A percentile compares a stretch with the other conserved stretches of the same genome.
Conservation (phyloP, 2,329 filamentous ascomycete genomes). For the Penicillium hordei region DNA sequence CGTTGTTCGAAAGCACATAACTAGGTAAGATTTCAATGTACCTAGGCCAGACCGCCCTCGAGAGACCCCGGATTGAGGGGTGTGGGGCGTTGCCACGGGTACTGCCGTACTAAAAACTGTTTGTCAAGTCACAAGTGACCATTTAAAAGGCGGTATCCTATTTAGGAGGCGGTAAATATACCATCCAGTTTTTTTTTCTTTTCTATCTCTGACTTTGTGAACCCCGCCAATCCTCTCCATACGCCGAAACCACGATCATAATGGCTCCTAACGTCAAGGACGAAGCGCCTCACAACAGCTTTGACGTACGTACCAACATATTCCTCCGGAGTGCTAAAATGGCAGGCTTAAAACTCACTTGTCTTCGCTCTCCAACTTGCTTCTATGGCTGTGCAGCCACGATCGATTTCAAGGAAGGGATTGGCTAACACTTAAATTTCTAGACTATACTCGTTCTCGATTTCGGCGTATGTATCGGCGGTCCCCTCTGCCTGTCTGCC, state of each 20-base stretch:
- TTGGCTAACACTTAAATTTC: conserved; percentile 9
- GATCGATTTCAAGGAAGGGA: neutral
- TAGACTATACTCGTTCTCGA: conserved; percentile 17
- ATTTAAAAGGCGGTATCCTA: neutral
- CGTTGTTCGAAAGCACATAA: too few relatives aligned
- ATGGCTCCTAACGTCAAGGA: conserved; percentile 18
- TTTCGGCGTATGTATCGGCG: conserved; percentile 12
- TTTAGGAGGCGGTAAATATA: neutral
- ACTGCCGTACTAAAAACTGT: neutral
- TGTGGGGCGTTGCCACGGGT: neutral
- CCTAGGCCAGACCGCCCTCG: neutral
- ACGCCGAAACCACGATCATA: conserved; percentile 7
- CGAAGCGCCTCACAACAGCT: conserved; percentile 24
- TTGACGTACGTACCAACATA: conserved; percentile 20
- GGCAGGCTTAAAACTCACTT: neutral
- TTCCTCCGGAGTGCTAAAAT: conserved; percentile 3
- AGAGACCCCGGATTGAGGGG: neutral
- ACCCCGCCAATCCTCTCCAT: conserved; percentile 8
- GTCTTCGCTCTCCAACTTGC: conserved; percentile 8
- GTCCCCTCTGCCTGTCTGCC: neutral
- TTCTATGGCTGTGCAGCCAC: neutral
- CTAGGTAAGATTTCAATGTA: too few relatives aligned
- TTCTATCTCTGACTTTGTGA: conserved; percentile 13
- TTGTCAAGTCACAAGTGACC: neutral
- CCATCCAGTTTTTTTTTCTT: neutral